phyloP scores from a whole-genome alignment of 2,329 filamentous ascomycete species.

The Neonectria punicea region DNA sequence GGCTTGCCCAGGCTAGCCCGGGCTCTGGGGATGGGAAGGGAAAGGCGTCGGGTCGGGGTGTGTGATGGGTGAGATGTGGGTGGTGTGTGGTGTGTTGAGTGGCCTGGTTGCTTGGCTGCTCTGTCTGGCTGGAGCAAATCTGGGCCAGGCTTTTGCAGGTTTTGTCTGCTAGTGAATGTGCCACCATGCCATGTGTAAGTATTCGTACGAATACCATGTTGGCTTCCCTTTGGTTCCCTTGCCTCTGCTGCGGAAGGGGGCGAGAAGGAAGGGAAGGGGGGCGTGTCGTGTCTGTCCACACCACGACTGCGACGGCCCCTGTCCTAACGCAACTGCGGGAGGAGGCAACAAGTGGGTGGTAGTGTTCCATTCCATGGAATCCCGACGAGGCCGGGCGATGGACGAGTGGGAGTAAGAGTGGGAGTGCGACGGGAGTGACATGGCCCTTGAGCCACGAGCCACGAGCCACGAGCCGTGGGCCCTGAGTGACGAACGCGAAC shows the following conservation, averaged over 20 bases:
- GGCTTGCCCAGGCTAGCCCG: conserved; percentile 26
- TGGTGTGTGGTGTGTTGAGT: conserved; percentile 11
- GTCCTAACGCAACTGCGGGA: conserved; percentile 11
- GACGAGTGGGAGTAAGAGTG: no score
- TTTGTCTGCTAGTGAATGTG: background rate
- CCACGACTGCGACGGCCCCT: conserved; percentile 5
- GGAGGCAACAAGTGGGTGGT: conserved; percentile 18
- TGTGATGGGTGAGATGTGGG: conserved; percentile 4
- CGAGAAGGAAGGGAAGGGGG: background rate
- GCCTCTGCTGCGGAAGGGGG: background rate
- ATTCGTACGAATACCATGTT: background rate
- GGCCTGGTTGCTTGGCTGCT: conserved; percentile 19
- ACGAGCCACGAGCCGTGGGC: background rate
- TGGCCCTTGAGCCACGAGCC: no score
- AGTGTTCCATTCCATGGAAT: conserved; percentile 11
- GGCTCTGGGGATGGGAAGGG: conserved; percentile 39
- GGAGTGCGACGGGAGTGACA: no score
- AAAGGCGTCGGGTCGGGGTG: conserved; percentile 31
- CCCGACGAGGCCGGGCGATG: conserved; percentile 1
- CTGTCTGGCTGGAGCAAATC: background rate
- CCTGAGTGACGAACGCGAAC: conserved; percentile 27
- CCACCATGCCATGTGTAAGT: background rate
- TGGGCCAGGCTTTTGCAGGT: background rate
- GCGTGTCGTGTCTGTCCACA: background rate
- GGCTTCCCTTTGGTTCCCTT: background rate